These are phyloP conservation scores for Pythium angustatum DNA, from an alignment of 352 stramenopile genomes.

Conservation along the genomic window DNA sequence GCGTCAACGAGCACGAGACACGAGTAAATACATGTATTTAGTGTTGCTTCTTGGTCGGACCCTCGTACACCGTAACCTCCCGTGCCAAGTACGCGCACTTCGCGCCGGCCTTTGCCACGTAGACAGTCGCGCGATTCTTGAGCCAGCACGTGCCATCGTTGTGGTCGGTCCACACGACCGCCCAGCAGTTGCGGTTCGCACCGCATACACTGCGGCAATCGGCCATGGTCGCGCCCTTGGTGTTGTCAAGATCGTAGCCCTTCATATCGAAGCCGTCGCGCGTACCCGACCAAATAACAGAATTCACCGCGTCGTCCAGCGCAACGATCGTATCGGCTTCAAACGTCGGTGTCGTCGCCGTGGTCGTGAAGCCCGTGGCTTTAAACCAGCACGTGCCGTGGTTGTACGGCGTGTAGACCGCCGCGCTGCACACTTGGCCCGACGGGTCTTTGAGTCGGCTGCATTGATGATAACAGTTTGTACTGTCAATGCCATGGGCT, in stretches of 20 bases:
- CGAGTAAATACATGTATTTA: no score
- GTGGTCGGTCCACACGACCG: background rate
- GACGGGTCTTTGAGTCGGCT: no score
- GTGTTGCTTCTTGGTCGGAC: no score
- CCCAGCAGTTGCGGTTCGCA: background rate
- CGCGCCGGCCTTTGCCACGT: background rate
- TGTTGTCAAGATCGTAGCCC: background rate
- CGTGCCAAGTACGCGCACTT: background rate
- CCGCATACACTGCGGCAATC: background rate
- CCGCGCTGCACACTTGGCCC: background rate
- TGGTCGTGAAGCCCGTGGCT: background rate
- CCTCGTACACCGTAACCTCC: no score
- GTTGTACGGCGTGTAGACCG: slow-evolving; percentile 12
- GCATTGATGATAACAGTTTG: background rate
- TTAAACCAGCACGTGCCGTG: slow-evolving; percentile 35
- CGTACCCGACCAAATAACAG: background rate
- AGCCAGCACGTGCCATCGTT: background rate
- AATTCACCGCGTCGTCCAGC: background rate
- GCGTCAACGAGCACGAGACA: no score
- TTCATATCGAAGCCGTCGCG: background rate
- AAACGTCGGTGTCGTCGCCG: background rate
- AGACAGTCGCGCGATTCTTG: background rate
- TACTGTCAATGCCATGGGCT: no score
- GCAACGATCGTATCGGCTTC: background rate
- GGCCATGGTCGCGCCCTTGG: background rate